Percentiles rank a stretch among this genome's conserved stretches.
Conservation (phyloP, 257 asterid species). For the Nicotiana attenuata region DNA sequence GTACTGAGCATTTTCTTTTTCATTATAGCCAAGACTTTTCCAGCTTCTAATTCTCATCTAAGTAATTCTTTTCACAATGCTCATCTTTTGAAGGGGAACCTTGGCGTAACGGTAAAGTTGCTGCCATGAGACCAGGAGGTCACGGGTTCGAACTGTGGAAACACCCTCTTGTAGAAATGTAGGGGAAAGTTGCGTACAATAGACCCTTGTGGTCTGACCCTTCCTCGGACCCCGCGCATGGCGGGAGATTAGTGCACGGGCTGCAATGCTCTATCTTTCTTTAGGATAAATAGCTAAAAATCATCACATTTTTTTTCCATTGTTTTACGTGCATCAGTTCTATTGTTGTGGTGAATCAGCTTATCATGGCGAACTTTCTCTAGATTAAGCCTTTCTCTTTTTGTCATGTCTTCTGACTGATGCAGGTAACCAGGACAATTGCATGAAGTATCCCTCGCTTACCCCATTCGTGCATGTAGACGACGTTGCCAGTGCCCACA, state of each 20-base stretch:
- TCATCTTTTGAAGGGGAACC: too few species aligned
- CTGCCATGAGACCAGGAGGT: too few species aligned
- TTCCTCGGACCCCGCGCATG: too few species aligned
- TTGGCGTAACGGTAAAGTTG: too few species aligned
- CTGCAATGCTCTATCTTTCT: not conserved
- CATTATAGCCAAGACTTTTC: not conserved
- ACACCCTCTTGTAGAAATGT: too few species aligned
- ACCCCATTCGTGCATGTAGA: conserved; percentile 32
- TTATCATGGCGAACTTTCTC: not conserved
- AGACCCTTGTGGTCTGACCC: too few species aligned
- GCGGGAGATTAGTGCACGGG: too few species aligned
- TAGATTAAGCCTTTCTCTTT: not conserved
- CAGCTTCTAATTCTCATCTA: not conserved
- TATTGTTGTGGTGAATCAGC: not conserved
- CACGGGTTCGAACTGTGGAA: too few species aligned
- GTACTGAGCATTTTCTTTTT: not conserved
- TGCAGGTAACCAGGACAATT: conserved; percentile 23
- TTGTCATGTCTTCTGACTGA: not conserved
- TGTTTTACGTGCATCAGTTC: not conserved
- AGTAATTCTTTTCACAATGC: not conserved
- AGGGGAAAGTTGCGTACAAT: too few species aligned
- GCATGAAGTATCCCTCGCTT: conserved; percentile 1
- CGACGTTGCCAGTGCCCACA: conserved; percentile 41
- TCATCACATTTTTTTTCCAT: not conserved
- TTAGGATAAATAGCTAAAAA: not conserved